phyloP scores from a whole-genome alignment of 495 filamentous ascomycete species.

The Penicillium steckii region DNA sequence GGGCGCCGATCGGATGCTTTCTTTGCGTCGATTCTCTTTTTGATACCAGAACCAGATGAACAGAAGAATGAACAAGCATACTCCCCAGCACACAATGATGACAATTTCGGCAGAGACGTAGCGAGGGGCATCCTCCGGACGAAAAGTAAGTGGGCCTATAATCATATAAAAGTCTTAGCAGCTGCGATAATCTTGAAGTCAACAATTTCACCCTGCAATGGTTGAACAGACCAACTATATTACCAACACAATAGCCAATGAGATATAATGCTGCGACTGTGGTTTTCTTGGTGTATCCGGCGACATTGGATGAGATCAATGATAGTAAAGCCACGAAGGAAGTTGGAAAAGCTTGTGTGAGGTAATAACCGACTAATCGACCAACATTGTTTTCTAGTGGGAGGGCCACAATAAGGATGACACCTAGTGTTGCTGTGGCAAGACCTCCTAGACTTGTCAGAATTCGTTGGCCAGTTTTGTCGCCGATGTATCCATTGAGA shows the following conservation, averaged over 20 bases:
- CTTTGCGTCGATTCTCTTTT: slow-evolving; percentile 60
- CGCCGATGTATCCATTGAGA: slow-evolving; percentile 55
- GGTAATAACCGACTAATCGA: slow-evolving; percentile 58
- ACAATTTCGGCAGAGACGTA: slow-evolving; percentile 65
- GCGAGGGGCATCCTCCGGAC: slow-evolving; percentile 48
- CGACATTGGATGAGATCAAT: slow-evolving; percentile 61
- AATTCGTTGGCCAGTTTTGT: slow-evolving; percentile 53
- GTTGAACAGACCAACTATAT: neutral
- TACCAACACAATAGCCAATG: slow-evolving; percentile 54
- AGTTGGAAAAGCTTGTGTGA: slow-evolving; percentile 55
- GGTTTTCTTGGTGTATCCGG: slow-evolving; percentile 73
- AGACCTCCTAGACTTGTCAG: slow-evolving; percentile 34
- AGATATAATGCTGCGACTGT: slow-evolving; percentile 67
- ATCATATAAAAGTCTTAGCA: neutral
- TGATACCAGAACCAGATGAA: slow-evolving; percentile 62
- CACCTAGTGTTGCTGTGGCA: slow-evolving; percentile 44
- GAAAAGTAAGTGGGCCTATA: slow-evolving; percentile 16
- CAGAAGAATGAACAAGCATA: slow-evolving; percentile 50
- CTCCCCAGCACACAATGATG: slow-evolving; percentile 59
- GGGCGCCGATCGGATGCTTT: slow-evolving; percentile 43
- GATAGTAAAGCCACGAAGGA: slow-evolving; percentile 27
- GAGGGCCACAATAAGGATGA: slow-evolving; percentile 15
- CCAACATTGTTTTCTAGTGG: slow-evolving; percentile 31
- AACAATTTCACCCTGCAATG: no score
- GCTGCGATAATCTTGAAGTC: no score